Percentiles rank a stretch among this genome's conserved stretches.
Conservation (phyloP, 257 asterid genomes). For the Solanum peruvianum region DNA sequence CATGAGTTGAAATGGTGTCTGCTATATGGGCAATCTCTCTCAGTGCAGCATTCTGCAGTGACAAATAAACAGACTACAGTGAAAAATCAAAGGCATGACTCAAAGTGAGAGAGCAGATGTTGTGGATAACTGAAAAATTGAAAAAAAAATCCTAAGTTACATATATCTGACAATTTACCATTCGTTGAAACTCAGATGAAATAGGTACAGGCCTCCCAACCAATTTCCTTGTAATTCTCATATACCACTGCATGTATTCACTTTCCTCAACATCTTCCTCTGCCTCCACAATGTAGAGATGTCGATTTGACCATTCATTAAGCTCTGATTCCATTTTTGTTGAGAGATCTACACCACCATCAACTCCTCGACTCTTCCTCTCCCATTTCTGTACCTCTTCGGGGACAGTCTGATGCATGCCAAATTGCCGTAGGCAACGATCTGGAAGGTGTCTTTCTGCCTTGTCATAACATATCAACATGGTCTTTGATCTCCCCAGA, state of each 20-base stretch:
- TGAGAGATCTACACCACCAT: conserved; percentile 80
- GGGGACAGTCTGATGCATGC: conserved; percentile 75
- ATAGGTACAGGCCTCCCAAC: conserved; percentile 85
- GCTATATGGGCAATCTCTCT: conserved; percentile 72
- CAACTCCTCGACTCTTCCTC: conserved; percentile 96
- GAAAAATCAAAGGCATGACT: neutral
- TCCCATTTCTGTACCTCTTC: conserved; percentile 86
- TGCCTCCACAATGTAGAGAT: conserved; percentile 66
- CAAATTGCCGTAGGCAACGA: conserved; percentile 88
- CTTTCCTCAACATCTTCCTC: conserved; percentile 79
- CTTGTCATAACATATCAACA: conserved; percentile 91
- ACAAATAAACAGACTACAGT: neutral
- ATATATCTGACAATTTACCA: conserved; percentile 37
- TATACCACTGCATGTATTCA: conserved; percentile 83
- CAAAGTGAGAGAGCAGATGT: neutral
- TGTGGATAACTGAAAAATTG: neutral
- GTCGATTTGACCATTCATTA: conserved; percentile 71
- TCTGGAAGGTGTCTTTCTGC: conserved; percentile 97
- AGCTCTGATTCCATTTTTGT: conserved; percentile 86
- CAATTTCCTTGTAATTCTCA: conserved; percentile 56
- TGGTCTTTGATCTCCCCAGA: conserved; percentile 90
- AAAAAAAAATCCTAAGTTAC: neutral
- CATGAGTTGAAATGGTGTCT: conserved; percentile 65
- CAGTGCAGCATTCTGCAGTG: conserved; percentile 55
- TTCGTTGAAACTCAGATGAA: conserved; percentile 80